Conservation (phyloP, 805 yeast species). For the Lipomyces mesembrius region DNA sequence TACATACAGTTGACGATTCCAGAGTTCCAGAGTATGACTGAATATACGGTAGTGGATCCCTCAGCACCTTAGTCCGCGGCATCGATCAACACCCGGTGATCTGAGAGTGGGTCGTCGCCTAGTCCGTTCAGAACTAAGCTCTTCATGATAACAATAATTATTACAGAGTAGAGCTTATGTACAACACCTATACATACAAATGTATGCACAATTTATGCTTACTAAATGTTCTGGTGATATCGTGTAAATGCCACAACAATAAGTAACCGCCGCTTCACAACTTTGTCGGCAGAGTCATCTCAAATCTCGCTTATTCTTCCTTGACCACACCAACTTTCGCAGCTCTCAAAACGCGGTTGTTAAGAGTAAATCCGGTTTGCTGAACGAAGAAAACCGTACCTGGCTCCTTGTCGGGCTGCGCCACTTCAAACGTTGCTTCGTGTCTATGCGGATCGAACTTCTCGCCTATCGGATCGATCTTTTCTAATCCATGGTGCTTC, state of each 20-base stretch:
- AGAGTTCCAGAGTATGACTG: too few relatives aligned
- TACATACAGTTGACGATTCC: too few relatives aligned
- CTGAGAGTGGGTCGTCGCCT: not conserved
- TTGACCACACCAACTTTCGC: constrained; percentile 95
- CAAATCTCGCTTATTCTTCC: constrained; percentile 21
- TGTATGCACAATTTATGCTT: not conserved
- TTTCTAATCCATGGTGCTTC: constrained; percentile 74
- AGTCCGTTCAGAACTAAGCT: not conserved
- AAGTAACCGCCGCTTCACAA: not conserved
- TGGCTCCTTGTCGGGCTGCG: constrained; percentile 85
- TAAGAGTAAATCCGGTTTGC: constrained; percentile 84
- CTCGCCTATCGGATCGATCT: constrained; percentile 83
- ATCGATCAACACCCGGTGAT: not conserved
- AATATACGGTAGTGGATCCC: too few relatives aligned
- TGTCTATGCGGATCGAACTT: constrained; percentile 87
- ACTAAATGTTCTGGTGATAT: not conserved
- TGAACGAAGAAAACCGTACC: constrained; percentile 93
- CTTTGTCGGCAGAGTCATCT: not conserved
- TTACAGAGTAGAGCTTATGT: constrained; percentile 13
- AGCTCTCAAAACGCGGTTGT: constrained; percentile 87
- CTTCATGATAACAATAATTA: not conserved
- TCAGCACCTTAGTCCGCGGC: too few relatives aligned
- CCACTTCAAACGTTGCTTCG: constrained; percentile 89
- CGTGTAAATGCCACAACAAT: not conserved
- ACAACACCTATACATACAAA: not conserved